These are phyloP conservation scores for Boletus vinaceobasis DNA, from an alignment of 768 basidiomycete genomes.

Conservation along the genomic window DNA sequence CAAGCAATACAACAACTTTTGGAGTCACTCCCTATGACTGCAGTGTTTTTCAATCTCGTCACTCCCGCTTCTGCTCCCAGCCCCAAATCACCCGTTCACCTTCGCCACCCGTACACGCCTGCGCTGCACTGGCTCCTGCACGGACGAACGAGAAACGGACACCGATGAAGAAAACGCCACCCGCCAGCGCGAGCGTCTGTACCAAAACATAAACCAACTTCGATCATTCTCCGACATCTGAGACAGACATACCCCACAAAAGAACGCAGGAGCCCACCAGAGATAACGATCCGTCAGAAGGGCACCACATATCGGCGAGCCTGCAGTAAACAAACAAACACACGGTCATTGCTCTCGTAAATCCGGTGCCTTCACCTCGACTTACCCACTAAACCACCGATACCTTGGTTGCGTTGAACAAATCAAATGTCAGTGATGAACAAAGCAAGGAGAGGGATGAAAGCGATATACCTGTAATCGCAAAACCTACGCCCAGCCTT, in stretches of 20 bases:
- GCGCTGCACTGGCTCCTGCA: background rate
- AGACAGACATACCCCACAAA: conserved; percentile 38
- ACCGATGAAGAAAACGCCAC: conserved; percentile 7
- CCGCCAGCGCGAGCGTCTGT: conserved; percentile 8
- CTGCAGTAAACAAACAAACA: conserved; percentile 31
- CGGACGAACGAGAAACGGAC: conserved; percentile 10
- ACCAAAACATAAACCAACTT: background rate
- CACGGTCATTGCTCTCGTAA: background rate
- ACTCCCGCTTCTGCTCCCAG: background rate
- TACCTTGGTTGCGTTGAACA: conserved; percentile 9
- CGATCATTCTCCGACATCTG: background rate
- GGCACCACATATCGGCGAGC: conserved; percentile 56
- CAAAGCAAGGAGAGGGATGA: background rate
- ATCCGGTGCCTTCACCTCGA: background rate
- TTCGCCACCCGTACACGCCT: too few species aligned
- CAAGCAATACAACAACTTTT: too few species aligned
- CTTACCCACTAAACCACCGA: conserved; percentile 13
- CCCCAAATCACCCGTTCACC: too few species aligned
- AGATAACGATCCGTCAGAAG: conserved; percentile 46
- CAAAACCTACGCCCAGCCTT: conserved; percentile 48
- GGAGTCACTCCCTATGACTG: background rate
- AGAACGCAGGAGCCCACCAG: conserved; percentile 58
- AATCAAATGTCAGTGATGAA: background rate
- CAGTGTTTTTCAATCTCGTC: background rate
- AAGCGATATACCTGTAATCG: conserved; percentile 34